Conservation (phyloP, 441 rosid species). For the Rhodomyrtus psidioides region DNA sequence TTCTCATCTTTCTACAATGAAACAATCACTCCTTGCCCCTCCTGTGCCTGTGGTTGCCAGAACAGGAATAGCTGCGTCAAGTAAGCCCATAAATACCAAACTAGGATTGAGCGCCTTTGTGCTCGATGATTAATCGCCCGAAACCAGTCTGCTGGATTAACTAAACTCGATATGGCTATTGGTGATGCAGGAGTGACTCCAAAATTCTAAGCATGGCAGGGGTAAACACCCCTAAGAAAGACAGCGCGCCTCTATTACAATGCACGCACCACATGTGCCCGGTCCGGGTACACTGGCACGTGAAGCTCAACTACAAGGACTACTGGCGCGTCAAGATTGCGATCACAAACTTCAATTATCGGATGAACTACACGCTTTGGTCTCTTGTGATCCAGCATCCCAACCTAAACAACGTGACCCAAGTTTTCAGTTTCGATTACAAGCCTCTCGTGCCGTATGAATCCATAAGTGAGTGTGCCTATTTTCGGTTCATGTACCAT, state of each 20-base stretch:
- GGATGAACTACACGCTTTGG: conserved; percentile 69
- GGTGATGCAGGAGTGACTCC: conserved; percentile 47
- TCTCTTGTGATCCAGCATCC: conserved; percentile 67
- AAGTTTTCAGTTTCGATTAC: conserved; percentile 81
- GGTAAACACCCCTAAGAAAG: conserved; percentile 47
- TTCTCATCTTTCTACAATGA: conserved; percentile 87
- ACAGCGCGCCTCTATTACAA: conserved; percentile 47
- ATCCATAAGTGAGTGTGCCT: conserved; percentile 52
- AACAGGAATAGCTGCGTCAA: conserved; percentile 50
- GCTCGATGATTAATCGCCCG: not conserved
- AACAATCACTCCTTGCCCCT: conserved; percentile 67
- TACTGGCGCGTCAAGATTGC: conserved; percentile 79
- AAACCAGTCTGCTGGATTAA: not conserved
- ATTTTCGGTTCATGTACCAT: not conserved
- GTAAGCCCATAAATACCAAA: conserved; percentile 25
- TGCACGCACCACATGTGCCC: conserved; percentile 93
- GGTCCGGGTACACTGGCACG: conserved; percentile 85
- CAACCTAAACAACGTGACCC: conserved; percentile 72
- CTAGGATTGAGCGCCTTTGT: not conserved
- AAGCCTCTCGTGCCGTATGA: conserved; percentile 62
- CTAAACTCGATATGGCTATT: not conserved
- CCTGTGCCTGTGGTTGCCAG: conserved; percentile 84
- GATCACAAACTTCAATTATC: conserved; percentile 63
- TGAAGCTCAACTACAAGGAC: conserved; percentile 66
- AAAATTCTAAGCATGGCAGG: conserved; percentile 49